Percentiles rank a stretch among this genome's conserved stretches.
phyloP scores from a whole-genome alignment of 805 yeast genomes.

The Candida manassasensis region DNA sequence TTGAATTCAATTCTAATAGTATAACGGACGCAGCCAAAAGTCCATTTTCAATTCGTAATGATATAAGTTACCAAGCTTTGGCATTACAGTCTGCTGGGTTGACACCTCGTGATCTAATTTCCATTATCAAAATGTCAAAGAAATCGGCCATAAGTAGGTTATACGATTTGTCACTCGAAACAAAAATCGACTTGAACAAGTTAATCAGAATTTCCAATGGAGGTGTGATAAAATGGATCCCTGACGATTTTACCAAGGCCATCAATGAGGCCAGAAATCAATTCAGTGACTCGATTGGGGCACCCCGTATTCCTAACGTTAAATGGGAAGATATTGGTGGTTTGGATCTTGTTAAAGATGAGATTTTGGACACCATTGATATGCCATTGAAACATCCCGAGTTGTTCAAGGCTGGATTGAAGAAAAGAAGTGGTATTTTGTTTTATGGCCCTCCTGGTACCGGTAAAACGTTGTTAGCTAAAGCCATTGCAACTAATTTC shows the following conservation, averaged over 20 bases:
- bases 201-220: slow-evolving; percentile 46
- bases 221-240: slow-evolving; percentile 49
- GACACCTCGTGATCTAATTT: slow-evolving; percentile 73
- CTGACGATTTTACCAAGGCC: slow-evolving; percentile 62
- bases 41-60: slow-evolving; percentile 25
- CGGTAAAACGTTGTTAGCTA: slow-evolving; percentile 92
- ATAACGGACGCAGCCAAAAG: slow-evolving; percentile 5
- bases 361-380: slow-evolving; percentile 91
- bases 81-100: slow-evolving; percentile 91
- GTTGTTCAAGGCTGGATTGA: slow-evolving; percentile 79
- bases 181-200: slow-evolving; percentile 16
- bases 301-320: slow-evolving; percentile 92
- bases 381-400: slow-evolving; percentile 94
- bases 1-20: slow-evolving; percentile 4
- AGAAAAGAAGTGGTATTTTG: slow-evolving; percentile 88
- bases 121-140: slow-evolving; percentile 67
- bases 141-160: slow-evolving; percentile 50
- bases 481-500: slow-evolving; percentile 95
- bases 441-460: slow-evolving; percentile 99
- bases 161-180: slow-evolving; percentile 25
- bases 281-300: slow-evolving; percentile 92
- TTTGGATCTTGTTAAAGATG: slow-evolving; percentile 81
- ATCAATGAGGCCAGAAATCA: slow-evolving; percentile 79
- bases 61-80: slow-evolving; percentile 52
- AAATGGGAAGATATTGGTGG: slow-evolving; percentile 99